A percentile compares a stretch with the other conserved stretches of the same genome.
Conservation (phyloP, 306 rosid species). For the Adenanthera pavonina region DNA sequence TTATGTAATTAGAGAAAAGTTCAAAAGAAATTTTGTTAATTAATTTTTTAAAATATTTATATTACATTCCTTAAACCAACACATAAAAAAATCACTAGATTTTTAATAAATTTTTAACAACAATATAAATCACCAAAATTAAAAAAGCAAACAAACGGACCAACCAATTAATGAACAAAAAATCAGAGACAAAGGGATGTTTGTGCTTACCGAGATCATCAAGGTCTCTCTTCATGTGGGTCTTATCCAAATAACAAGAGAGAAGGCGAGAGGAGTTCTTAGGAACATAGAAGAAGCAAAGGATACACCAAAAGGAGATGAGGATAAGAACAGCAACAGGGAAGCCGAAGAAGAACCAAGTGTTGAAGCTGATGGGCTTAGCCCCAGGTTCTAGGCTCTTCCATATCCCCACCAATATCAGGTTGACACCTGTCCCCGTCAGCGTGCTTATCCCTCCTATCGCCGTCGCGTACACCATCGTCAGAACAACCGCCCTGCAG, state of each 20-base stretch:
- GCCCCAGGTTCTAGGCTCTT: conserved; percentile 65
- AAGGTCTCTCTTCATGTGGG: conserved; percentile 77
- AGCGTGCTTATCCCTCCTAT: conserved; percentile 84
- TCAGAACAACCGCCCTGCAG: conserved; percentile 78
- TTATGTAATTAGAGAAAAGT: no score
- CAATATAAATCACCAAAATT: no score
- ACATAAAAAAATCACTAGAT: no score
- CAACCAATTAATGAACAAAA: no score
- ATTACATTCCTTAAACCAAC: no score
- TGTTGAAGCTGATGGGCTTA: conserved; percentile 74
- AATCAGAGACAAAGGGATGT: no score
- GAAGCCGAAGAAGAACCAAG: conserved; percentile 72
- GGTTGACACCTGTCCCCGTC: conserved; percentile 90
- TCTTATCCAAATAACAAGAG: conserved; percentile 55
- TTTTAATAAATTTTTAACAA: no score
- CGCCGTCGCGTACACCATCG: conserved; percentile 66
- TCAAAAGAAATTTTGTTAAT: no score
- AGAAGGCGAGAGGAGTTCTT: conserved; percentile 56
- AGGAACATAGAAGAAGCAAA: conserved; percentile 63
- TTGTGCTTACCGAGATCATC: conserved; percentile 64
- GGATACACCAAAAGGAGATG: conserved; percentile 61
- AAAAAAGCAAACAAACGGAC: background rate
- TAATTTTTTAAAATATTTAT: no score
- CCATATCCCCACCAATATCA: conserved; percentile 88
- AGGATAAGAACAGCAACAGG: conserved; percentile 64